Conservation (phyloP, 2,329 filamentous ascomycete genomes). For the Aspergillus japonicus region DNA sequence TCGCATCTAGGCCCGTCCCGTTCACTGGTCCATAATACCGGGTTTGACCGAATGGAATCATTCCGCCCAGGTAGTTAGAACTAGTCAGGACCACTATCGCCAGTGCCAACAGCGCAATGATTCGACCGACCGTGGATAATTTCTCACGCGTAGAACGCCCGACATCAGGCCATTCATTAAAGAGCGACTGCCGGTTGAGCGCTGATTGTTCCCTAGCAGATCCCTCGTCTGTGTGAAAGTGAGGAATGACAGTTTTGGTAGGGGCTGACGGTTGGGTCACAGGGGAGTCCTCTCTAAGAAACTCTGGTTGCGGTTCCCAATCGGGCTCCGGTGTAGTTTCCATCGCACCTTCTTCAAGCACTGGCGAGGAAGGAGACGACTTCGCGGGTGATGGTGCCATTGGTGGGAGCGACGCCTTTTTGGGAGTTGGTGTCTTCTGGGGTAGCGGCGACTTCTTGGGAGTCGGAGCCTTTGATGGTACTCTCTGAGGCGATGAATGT, state of each 20-base stretch:
- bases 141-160: not conserved
- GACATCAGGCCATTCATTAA: not conserved
- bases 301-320: slow-evolving; percentile 2
- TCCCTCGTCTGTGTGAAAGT: slow-evolving; percentile 10
- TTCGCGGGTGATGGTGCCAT: not conserved
- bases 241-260: slow-evolving; percentile 27
- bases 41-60: slow-evolving; percentile 1
- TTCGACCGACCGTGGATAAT: slow-evolving; percentile 7
- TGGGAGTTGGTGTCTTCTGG: not conserved
- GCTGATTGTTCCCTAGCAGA: slow-evolving; percentile 4
- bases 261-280: slow-evolving; percentile 12
- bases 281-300: slow-evolving; percentile 12
- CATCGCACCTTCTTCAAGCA: not conserved
- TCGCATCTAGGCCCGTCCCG: slow-evolving; percentile 22
- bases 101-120: not conserved
- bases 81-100: not conserved
- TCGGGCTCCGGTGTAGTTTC: not conserved
- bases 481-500: not conserved
- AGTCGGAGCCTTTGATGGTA: too few species aligned
- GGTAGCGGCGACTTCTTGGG: too few species aligned
- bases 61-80: not conserved
- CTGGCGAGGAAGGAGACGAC: not conserved
- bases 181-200: not conserved
- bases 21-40: slow-evolving; percentile 22
- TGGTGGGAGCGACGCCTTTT: not conserved